Conservation (phyloP, 2,329 filamentous ascomycete genomes). For the Alternaria tenuissima region DNA sequence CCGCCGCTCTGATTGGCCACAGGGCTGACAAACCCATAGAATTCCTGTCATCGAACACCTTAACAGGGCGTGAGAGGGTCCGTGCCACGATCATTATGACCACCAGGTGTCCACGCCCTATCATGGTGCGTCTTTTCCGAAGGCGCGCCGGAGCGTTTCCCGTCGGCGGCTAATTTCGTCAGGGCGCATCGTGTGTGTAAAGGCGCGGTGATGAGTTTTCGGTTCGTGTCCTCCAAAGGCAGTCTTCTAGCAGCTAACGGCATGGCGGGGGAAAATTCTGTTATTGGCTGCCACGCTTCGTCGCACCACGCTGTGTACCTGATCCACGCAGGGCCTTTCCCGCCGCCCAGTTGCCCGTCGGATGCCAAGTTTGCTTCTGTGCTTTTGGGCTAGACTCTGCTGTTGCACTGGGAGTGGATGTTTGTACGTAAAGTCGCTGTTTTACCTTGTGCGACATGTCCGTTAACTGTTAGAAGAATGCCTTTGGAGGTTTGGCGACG, state of each 20-base stretch:
- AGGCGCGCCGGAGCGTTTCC: slow-evolving; percentile 19
- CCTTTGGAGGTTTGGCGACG: slow-evolving; percentile 29
- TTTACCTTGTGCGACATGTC: slow-evolving; percentile 13
- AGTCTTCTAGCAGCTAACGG: slow-evolving; percentile 21
- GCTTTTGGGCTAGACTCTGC: slow-evolving; percentile 21
- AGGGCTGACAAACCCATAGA: slow-evolving; percentile 23
- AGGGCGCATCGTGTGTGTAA: slow-evolving; percentile 9
- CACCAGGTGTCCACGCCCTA: slow-evolving; percentile 18
- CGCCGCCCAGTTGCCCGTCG: slow-evolving; percentile 19
- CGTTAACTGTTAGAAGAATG: slow-evolving; percentile 30
- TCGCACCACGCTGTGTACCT: slow-evolving; percentile 12
- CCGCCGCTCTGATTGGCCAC: slow-evolving; percentile 15
- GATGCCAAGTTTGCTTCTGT: slow-evolving; percentile 12
- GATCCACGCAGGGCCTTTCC: slow-evolving; percentile 14
- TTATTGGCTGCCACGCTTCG: slow-evolving; percentile 22
- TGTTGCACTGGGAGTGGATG: slow-evolving; percentile 28
- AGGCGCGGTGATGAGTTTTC: slow-evolving; percentile 9
- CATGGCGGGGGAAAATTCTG: slow-evolving; percentile 28
- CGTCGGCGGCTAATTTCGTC: slow-evolving; percentile 22
- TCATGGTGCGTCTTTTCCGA: slow-evolving; percentile 6
- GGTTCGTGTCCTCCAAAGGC: slow-evolving; percentile 15
- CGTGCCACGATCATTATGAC: slow-evolving; percentile 14
- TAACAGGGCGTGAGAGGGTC: slow-evolving; percentile 8
- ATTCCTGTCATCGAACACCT: slow-evolving; percentile 20
- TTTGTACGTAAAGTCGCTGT: slow-evolving; percentile 29